Evolutionary conservation across 1,284 basidiomycete genomes (phyloP), one percentile per base, ranked within the genome.

Genomic region (Malassezia dermatis): DNA sequence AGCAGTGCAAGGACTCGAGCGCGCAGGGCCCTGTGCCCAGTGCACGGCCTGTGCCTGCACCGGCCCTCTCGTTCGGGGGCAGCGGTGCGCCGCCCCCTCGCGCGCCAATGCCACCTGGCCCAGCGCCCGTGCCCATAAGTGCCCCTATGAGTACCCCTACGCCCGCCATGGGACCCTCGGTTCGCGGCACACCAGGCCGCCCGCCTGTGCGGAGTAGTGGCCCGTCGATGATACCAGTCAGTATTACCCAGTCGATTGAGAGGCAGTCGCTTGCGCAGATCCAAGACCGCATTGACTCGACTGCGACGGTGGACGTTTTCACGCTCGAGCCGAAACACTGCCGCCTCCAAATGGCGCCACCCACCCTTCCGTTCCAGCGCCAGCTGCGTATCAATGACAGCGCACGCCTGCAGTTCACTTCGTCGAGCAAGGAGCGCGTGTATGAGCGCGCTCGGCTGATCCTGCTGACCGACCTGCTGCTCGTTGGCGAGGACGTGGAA

Each of bases 321-420:
- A 88, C 88, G 1, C 93, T 99, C 90, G 82, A 83, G 65, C 86
- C 87, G 4, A 91, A 91, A 82, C 63, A 62, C 78, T 90, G 94
- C 63, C 86, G 85, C 62, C 79, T 98, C 48, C 91, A 95, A 78
- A 91, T 98, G 77, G 79, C 81, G 35, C 86, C 91, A 1, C 83
- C 89, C 2, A 78, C 78, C 15, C 79, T 96, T 30, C 81, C 86
- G 13, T 96, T 86, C 75, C 79, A 80, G n/a, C 85, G 93, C 48
- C 80, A 83, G 69, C 68, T 96, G 60, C 83, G 88, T 47, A 79
- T 84, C 21, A 86, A 86, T 0, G 79, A 81, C 37, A 81, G 84
- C 10, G 57, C 53, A 4, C 17, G 30, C 27, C 39, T 57, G 27
- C 21, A 47, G 15, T n/a, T 56, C 7, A 15, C 26, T 28, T 43